Base-by-base conservation (phyloP, 352 stramenopile genomes). In the Achlya hypogyna region DNA sequence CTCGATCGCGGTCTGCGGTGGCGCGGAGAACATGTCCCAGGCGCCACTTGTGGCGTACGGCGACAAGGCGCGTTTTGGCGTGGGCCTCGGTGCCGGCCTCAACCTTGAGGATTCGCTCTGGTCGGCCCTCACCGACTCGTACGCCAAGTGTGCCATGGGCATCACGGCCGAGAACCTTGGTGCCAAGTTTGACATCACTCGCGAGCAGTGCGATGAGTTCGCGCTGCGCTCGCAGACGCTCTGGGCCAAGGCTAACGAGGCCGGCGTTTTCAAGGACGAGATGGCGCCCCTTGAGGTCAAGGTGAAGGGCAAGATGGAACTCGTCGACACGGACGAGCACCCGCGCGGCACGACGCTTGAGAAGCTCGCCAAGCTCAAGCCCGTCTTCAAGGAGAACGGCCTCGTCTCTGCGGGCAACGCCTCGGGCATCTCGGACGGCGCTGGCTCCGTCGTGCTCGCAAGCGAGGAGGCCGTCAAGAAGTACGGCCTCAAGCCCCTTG, bases 121-220 rank as follows among this genome's bases (percentile, higher is more conserved):
- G 96, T 92, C 96, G 68, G 96, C 93, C 40, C 78, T 99, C 5
- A 99, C 96, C 12, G 96, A 99, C 80, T 90, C 86, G 62, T 89
- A 98, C 78, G 82, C 82, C 42, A 90, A 95, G 63, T 95, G 90
- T 63, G 94, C 96, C 0, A 99, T 99, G 97, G 97, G 95, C 51
- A 91, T 99, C 69, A 99, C 97, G 53, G 96, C 96, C 31, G 97
- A 99, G 71, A 99, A 99, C 79, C 72, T 99, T n/a, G 96, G 91
- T 0, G 90, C 89, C 47, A 88, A 99, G 77, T 96, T 98, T 79
- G 75, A 72, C 52, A 97, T 99, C 74, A 88, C 86, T 43, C 83
- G 95, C 23, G 81, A 98, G 67, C 76, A 98, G 71, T 98, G 91
- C 64, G 97, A 99, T 71, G 87, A 90, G 53, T 98, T 96, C 68